Evolutionary conservation across 176 grass and related monocot genomes (phyloP).

Genomic region (Rhynchospora pubera): DNA sequence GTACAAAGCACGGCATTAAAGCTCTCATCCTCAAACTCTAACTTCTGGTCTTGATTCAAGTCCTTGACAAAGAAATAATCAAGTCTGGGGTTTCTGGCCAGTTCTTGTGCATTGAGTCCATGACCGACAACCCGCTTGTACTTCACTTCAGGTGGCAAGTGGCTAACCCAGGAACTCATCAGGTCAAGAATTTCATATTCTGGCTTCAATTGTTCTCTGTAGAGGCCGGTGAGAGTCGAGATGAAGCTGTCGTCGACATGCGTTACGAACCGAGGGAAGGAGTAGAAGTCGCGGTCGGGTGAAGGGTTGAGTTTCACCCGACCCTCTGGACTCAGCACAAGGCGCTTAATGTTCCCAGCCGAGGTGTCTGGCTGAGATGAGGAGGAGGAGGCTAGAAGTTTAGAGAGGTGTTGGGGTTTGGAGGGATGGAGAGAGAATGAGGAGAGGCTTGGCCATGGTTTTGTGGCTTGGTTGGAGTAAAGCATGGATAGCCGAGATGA

Average conservation of each 20-base stretch:
- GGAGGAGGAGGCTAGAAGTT: neutral
- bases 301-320: slow-evolving; percentile 65
- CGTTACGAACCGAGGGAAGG: slow-evolving; percentile 71
- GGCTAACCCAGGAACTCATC: slow-evolving; percentile 98
- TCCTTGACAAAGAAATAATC: slow-evolving; percentile 85
- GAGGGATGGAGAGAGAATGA: neutral
- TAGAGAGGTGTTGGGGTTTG: slow-evolving; percentile 4
- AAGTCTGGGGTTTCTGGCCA: slow-evolving; percentile 57
- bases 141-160: slow-evolving; percentile 52
- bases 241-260: slow-evolving; percentile 88
- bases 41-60: slow-evolving; percentile 60
- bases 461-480: slow-evolving; percentile 12
- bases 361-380: slow-evolving; percentile 11
- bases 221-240: slow-evolving; percentile 56
- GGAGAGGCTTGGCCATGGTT: slow-evolving; percentile 21
- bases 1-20: slow-evolving; percentile 73
- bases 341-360: slow-evolving; percentile 48
- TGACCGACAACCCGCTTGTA: slow-evolving; percentile 66
- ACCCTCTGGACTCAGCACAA: slow-evolving; percentile 58
- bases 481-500: neutral
- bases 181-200: slow-evolving; percentile 69
- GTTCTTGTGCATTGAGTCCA: slow-evolving; percentile 90
- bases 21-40: slow-evolving; percentile 34
- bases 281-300: slow-evolving; percentile 77
- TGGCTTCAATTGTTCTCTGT: slow-evolving; percentile 40